Evolutionary conservation across 202 grass and related monocot genomes (phyloP).

Genomic region (Saccharum hybrid): DNA sequence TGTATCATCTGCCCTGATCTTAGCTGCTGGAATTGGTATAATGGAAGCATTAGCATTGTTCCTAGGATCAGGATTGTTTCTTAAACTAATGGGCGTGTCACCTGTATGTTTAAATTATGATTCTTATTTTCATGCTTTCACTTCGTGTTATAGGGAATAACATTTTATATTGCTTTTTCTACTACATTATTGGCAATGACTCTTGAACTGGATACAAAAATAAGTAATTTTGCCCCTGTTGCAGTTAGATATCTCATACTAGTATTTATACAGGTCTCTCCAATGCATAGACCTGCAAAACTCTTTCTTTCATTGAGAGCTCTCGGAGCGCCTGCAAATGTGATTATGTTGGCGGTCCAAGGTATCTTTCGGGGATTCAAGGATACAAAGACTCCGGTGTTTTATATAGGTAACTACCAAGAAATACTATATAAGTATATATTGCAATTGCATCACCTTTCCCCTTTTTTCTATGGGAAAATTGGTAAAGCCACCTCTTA

Average conservation of each 20-base stretch:
- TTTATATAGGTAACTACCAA: conserved; percentile 75
- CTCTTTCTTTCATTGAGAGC: conserved; percentile 90
- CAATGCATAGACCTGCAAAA: conserved; percentile 67
- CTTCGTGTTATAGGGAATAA: conserved; percentile 15
- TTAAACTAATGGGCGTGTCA: conserved; percentile 89
- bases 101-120: conserved; percentile 66
- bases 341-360: conserved; percentile 83
- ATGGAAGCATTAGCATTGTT: conserved; percentile 86
- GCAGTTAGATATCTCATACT: conserved; percentile 27
- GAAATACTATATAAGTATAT: not conserved
- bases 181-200: not conserved
- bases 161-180: conserved; percentile 7
- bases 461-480: not conserved
- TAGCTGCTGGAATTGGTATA: conserved; percentile 84
- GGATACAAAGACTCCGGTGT: conserved; percentile 85
- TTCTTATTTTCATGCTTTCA: conserved; percentile 25
- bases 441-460: conserved; percentile 5
- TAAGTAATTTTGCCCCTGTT: conserved; percentile 14
- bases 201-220: conserved; percentile 21
- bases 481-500: not conserved
- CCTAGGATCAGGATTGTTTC: conserved; percentile 83
- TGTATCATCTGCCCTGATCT: conserved; percentile 79
- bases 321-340: conserved; percentile 90
- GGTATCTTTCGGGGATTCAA: conserved; percentile 96
- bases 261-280: conserved; percentile 61